Evolutionary conservation across 2,329 filamentous ascomycete genomes (phyloP), one percentile per base, ranked within the genome.

Genomic region (Eutypa lata): DNA sequence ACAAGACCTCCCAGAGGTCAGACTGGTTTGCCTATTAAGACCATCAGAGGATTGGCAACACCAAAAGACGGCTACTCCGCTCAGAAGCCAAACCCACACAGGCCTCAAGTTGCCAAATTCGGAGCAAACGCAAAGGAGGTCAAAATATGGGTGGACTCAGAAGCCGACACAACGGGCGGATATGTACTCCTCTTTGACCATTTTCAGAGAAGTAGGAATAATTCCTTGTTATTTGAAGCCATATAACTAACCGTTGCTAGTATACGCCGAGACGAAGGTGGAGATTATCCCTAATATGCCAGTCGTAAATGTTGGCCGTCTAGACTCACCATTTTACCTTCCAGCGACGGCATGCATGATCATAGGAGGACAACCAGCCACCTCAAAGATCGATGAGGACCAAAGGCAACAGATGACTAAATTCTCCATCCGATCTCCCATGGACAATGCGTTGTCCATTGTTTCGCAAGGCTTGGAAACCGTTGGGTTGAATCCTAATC

Each of bases 371-470:
- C 84, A 88, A 62, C 68, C 74, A 0, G 78, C 78, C 24, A 75
- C 72, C 7, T 64, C 71, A 2, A 75, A 79, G 55, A 73, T 89
- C 5, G 72, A 68, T 21, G 68, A 76, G 0, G 60, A 67, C 0
- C 83, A 88, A 60, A 86, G 83, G 0, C 66, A 72, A 1, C 57
- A 73, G 2, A 87, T 89, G 83, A 79, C 88, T 37, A 64, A 60
- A 0, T 86, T 87, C 60, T 83, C 86, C 5, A 82, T 84, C 19
- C 75, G 81, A 14, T 66, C 61, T 2, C 86, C 86, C 0, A 71
- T 68, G 3, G 67, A 74, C 16, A 88, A 88, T 62, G 82, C 79
- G 0, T 60, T 68, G 7, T 80, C 78, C 0, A 87, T 88, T 55
- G 70, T 76, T 5, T 70, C 62, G 0, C 71, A 75, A 7, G 83